phyloP scores from a whole-genome alignment of 768 basidiomycete genomes.

The Lentinula guzmanii region DNA sequence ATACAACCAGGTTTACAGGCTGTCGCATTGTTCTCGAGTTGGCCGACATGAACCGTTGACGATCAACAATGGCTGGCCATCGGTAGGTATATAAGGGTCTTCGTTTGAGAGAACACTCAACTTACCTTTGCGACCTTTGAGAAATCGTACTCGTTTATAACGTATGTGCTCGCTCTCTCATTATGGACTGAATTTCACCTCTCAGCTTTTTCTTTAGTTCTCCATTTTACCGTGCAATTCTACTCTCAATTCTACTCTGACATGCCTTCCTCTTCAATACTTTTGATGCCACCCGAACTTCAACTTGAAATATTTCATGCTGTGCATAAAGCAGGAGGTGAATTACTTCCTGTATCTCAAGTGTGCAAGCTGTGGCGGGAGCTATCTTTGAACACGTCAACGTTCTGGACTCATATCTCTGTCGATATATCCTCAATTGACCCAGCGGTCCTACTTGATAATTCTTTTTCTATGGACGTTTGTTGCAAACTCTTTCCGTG shows the following conservation, averaged over 20 bases:
- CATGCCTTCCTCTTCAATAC: not conserved
- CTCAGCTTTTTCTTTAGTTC: too few species aligned
- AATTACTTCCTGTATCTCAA: not conserved
- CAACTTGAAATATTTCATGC: not conserved
- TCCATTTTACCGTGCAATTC: too few species aligned
- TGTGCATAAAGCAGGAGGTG: not conserved
- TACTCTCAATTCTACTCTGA: not conserved
- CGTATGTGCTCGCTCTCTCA: too few species aligned
- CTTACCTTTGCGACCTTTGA: too few species aligned
- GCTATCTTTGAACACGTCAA: not conserved
- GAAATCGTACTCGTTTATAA: too few species aligned
- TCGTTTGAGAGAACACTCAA: too few species aligned
- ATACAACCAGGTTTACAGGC: too few species aligned
- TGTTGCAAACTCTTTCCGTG: not conserved
- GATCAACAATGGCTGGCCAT: too few species aligned
- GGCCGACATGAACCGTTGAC: too few species aligned
- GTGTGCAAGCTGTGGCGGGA: not conserved
- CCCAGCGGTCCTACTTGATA: not conserved
- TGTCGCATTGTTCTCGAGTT: too few species aligned
- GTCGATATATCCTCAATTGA: not conserved
- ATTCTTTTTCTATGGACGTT: not conserved
- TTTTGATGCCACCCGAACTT: not conserved
- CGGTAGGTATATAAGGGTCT: too few species aligned
- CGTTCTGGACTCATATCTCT: not conserved
- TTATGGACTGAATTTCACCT: too few species aligned